Evolutionary conservation across 2,329 filamentous ascomycete genomes (phyloP), one percentile per base, ranked within the genome.

Genomic region (Botrytis paeoniae): DNA sequence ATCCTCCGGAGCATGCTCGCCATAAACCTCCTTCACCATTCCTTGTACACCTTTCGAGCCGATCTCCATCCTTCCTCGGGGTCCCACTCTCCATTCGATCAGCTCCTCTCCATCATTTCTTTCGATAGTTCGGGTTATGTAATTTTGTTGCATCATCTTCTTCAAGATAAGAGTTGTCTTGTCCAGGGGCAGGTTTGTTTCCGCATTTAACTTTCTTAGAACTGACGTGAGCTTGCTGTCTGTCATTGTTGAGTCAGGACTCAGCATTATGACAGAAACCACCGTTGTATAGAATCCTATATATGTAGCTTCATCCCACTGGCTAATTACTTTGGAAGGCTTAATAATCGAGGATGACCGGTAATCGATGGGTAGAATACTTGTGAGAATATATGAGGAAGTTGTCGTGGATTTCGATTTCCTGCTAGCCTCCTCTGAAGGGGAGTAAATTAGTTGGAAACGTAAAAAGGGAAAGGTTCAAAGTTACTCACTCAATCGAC

Each of bases 21-120:
- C 88, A 80, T 89, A 92, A 0, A 91, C 85, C 71, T 86, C 82
- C 80, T 89, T 83, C 6, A 94, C 89, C 75, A 98, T 82, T 0
- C 89, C 90, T 29, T 90, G 89, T 20, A 96, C 92, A 0, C 92
- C 93, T 68, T 89, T 87, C n/a, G 90, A 85, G 0, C 92, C 93
- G 51, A 98, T 88, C 82, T 98, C 96, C 12, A 95, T 86, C 82
- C 92, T 96, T 9, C 93, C 95, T 35, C 96, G 88, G 9, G 94
- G 92, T 0, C 96, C 96, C 22, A 98, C 88, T 72, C 92, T 88
- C 87, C 93, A 99, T 65, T 93, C 94, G 12, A 94, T 86, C 3
- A 89, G 86, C 75, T 95, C 91, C 54, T 97, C 93, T 39, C 92
- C 93, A 1, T 89, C 89, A 20, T 85, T 85, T 62, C 84, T 88